Evolutionary conservation across 768 basidiomycete species (phyloP), one percentile per base, ranked within the genome.

Genomic region (Boletus rufocinnamomeus): DNA sequence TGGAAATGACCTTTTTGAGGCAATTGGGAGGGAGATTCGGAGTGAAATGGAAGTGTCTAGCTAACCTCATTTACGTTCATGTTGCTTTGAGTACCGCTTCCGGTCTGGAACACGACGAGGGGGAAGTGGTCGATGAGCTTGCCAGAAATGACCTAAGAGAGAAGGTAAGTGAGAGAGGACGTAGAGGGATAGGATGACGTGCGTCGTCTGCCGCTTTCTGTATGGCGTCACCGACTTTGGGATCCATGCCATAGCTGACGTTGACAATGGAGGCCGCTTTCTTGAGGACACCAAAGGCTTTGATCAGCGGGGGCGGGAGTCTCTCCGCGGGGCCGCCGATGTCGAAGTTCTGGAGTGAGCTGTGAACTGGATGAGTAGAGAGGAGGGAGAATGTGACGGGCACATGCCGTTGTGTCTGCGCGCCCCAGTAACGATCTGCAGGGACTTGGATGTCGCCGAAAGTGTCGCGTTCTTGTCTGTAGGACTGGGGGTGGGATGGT

Each of bases 71-170:
- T 99, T 60, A 85, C 93, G 74, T 93, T 99, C 97, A 99, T 99
- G 80, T 99, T 99, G 70, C 91, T 95, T 75, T 99, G 97, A 2
- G 97, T 99, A 21, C 97, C 97, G 56, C 93, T 95, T 59, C 97
- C 97, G 25, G 97, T 99, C 76, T 99, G 97, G 84, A 98, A 99
- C 43, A 99, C 95, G 38, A 99, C 97, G 40, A 99, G 80, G 27
- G 97, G 97, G 79, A 99, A 99, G 76, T 99, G 91, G 64, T 95
- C 95, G 23, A 89, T 82, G 58, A 99, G 83, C 72, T 94, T 92
- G 52, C 95, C 96, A 46, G 91, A 91, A 72, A 98, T 98, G 66
- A 99, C 96, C 94, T 95, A 30, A 17, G 48, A 57, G 55, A 49
- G 16, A 32, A 34, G 9, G 43, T 65, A 23, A 47, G 52, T n/a